Base-by-base conservation (phyloP, 345 rosid genomes). In the Moricandia moricandioides region DNA sequence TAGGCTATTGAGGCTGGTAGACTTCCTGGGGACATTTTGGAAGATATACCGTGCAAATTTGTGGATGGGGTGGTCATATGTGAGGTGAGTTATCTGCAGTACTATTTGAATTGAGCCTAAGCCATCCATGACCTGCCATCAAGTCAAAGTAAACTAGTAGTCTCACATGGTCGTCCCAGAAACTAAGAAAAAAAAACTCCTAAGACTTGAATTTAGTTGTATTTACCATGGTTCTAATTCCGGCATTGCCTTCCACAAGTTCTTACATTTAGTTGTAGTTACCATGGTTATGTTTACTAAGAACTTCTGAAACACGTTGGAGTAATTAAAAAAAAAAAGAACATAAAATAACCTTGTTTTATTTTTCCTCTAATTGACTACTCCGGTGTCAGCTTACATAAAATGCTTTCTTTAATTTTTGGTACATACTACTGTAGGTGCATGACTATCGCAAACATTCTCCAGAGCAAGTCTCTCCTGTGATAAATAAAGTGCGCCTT, bases 1-100 rank as follows among this genome's bases (percentile, higher is more conserved):
- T 31, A 96, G 99, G 98, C 95, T 65, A 85, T 96, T 83, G 98
- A 92, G 68, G 89, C 90, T 79, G 98, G 98, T 13, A 84, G 84
- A 78, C 83, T 96, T 71, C 99, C 97, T 65, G 87, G 89, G 73
- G 98, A 92, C 80, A 69, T 88, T 78, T 79, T 87, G 83, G 96
- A 85, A 69, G 91, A 83, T 71, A 79, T 90, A 76, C 92, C 91
- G 10, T 88, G 86, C 89, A 88, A 88, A 80, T 96, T 81, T 70
- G 70, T 84, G 74, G 86, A 87, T 73, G 98, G 99, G 67, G 79
- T 86, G 26, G 80, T 95, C 56, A 51, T 83, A 57, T 95, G 99
- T 71, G 96, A 90, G 96, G 99, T 92, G 75, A 84, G 85, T 81
- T 57, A 55, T 59, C 65, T 54, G 13, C 30, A 37, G 21, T 59